Conservation (phyloP, 1,139 yeast genomes). For the Debaryomyces coudertii region DNA sequence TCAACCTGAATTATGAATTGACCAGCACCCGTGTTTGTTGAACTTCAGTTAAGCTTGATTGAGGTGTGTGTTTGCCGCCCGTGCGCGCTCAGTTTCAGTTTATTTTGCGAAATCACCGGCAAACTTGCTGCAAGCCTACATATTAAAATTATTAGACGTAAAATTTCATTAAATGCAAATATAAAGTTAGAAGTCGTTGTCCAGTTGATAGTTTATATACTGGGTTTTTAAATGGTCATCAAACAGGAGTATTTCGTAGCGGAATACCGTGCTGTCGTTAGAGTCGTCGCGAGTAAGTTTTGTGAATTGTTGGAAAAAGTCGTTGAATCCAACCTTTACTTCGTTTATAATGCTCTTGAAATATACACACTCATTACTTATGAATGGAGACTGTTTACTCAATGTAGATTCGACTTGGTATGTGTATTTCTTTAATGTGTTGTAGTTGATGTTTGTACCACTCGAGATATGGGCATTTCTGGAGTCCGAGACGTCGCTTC, state of each 20-base stretch:
- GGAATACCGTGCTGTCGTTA: slow-evolving; percentile 8
- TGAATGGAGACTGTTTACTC: slow-evolving; percentile 11
- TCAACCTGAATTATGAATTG: too few relatives aligned
- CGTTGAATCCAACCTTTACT: slow-evolving; percentile 12
- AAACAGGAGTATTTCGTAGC: slow-evolving; percentile 15
- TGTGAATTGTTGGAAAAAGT: slow-evolving; percentile 13
- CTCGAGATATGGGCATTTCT: not conserved
- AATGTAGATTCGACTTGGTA: slow-evolving; percentile 11
- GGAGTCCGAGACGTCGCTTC: not conserved
- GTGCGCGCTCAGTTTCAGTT: not conserved
- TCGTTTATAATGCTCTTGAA: slow-evolving; percentile 10
- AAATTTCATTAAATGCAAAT: slow-evolving; percentile 1
- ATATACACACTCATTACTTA: slow-evolving; percentile 12
- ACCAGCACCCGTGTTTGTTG: too few relatives aligned
- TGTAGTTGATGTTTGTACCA: slow-evolving; percentile 4
- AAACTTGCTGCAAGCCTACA: not conserved
- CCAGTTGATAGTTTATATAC: not conserved
- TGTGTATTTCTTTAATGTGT: slow-evolving; percentile 4
- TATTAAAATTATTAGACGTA: not conserved
- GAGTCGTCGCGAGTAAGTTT: slow-evolving; percentile 1
- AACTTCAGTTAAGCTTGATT: not conserved
- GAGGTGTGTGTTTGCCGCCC: not conserved
- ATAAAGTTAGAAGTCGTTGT: not conserved
- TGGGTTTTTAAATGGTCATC: slow-evolving; percentile 16
- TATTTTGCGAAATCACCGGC: not conserved